Evolutionary conservation across 306 rosid species (phyloP).

Genomic region (Cajanus cajan): DNA sequence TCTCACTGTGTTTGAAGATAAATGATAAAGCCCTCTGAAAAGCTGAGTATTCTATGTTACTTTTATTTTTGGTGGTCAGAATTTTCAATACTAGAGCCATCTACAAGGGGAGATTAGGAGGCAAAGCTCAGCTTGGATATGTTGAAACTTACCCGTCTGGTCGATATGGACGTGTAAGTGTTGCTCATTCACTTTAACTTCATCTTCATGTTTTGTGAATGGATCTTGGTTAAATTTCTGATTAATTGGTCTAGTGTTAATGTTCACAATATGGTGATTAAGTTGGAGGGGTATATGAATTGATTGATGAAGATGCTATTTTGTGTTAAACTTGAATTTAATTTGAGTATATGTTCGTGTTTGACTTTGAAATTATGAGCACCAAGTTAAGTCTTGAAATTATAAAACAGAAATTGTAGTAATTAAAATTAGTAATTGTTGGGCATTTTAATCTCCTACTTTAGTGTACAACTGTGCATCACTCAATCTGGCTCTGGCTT

Average conservation of each 20-base stretch:
- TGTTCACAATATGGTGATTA: background rate
- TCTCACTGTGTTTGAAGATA: conserved; percentile 8
- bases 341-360: background rate
- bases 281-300: background rate
- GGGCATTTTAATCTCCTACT: background rate
- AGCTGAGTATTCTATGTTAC: background rate
- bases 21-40: background rate
- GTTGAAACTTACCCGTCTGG: conserved; percentile 88
- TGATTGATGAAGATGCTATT: background rate
- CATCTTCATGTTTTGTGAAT: background rate
- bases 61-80: background rate
- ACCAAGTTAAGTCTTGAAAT: background rate
- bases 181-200: conserved; percentile 8
- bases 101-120: conserved; percentile 48
- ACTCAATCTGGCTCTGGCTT: background rate
- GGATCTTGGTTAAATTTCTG: background rate
- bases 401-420: background rate
- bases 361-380: background rate
- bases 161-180: conserved; percentile 87
- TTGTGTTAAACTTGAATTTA: background rate
- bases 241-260: background rate
- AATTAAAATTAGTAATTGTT: background rate
- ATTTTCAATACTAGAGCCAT: conserved; percentile 15
- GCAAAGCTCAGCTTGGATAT: conserved; percentile 51
- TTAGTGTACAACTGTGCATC: background rate